phyloP scores from a whole-genome alignment of 2,329 filamentous ascomycete genomes.

The Paraconiothyrium sp. region DNA sequence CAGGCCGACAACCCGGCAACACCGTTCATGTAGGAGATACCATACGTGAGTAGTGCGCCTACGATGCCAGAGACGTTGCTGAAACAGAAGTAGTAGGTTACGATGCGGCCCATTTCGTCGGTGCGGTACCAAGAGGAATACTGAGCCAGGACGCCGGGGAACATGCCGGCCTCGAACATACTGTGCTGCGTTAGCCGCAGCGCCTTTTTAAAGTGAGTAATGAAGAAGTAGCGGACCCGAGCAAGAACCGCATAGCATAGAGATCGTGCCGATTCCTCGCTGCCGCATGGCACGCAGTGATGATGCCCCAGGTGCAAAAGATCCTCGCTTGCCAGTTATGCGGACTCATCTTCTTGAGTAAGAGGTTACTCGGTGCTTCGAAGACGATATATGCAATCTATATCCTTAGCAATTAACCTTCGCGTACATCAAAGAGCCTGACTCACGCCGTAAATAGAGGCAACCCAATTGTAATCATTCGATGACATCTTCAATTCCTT shows the following conservation, averaged over 20 bases:
- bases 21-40: slow-evolving; percentile 33
- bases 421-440: not conserved
- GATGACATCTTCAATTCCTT: slow-evolving; percentile 32
- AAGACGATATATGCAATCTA: slow-evolving; percentile 36
- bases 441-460: slow-evolving; percentile 32
- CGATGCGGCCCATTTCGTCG: slow-evolving; percentile 49
- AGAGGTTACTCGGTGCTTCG: slow-evolving; percentile 45
- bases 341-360: slow-evolving; percentile 50
- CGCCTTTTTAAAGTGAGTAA: not conserved
- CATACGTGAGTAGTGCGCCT: slow-evolving; percentile 38
- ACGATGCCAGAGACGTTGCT: slow-evolving; percentile 46
- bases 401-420: not conserved
- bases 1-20: slow-evolving; percentile 29
- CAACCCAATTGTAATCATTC: slow-evolving; percentile 37
- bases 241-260: slow-evolving; percentile 35
- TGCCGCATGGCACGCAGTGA: slow-evolving; percentile 42
- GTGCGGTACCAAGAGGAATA: slow-evolving; percentile 51
- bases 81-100: slow-evolving; percentile 49
- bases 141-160: slow-evolving; percentile 42
- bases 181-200: slow-evolving; percentile 43
- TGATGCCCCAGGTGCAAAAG: slow-evolving; percentile 37
- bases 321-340: slow-evolving; percentile 49
- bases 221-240: slow-evolving; percentile 22
- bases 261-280: slow-evolving; percentile 35
- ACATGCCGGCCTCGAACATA: slow-evolving; percentile 40